Evolutionary conservation across 225 moss, liverwort and hornwort species (phyloP), one percentile per base, ranked within the genome.

Genomic region (Antitrichia curtipendula): DNA sequence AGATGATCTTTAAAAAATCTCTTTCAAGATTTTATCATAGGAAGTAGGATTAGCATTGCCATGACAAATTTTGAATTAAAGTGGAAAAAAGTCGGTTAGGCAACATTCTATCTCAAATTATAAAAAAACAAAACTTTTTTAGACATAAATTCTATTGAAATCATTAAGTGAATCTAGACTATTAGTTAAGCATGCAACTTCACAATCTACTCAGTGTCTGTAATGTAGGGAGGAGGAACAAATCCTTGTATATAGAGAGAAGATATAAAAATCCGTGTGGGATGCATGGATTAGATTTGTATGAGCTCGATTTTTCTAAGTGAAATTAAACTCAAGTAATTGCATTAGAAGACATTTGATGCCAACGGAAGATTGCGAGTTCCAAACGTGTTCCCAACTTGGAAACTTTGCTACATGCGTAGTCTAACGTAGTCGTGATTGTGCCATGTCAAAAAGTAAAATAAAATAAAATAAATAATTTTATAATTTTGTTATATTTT

Each of bases 11-110:
- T n/a, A 21, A 65, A 20, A 20, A 65, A 29, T 61, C 7, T 61
- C 7, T 7, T 61, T 15, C 14, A 61, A 29, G 7, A 29, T 61
- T 20, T 36, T 6, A 20, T 36, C 5, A 65, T 12, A 36, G 12
- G 10, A 36, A n/a, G 11, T n/a, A 2, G 36, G 9, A 0, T 64
- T 36, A 10, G 20, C 1, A 18, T 0, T 36, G 0, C 3, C 19
- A 65, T n/a, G 21, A 20, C 31, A n/a, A 65, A 11, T 3, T 21
- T 65, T n/a, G 36, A 20, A n/a, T n/a, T 11, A 21, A 65, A 11
- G 34, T n/a, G 0, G 12, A n/a, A 65, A 36, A 20, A 19, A n/a
- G 0, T 34, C 6, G 6, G 2, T 36, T 64, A 18, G 6, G 3
- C 5, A 1, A 36, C 19, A 64, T 64, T 36, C 5, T 19, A 36